These are phyloP conservation scores for Zasmidium angulare DNA, from an alignment of 2,329 filamentous ascomycete genomes.

Conservation along the genomic window DNA sequence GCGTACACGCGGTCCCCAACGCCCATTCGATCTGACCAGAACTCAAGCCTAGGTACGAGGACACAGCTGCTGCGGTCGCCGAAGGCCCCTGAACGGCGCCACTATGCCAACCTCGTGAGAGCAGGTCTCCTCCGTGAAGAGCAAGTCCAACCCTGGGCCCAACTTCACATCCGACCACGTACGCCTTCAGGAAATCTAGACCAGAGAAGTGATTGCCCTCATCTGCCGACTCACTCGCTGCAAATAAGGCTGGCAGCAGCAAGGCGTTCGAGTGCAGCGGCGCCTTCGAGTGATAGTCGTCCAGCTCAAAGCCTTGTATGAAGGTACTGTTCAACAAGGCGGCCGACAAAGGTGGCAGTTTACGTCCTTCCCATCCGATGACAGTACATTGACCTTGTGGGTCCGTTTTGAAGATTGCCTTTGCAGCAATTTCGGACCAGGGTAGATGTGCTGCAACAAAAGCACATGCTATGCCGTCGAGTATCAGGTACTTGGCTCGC, in stretches of 20 bases:
- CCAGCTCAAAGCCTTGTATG: constrained; percentile 11
- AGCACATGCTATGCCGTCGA: constrained; percentile 11
- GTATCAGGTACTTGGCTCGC: constrained; percentile 12
- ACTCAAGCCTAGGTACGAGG: constrained; percentile 4
- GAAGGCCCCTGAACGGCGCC: constrained; percentile 10
- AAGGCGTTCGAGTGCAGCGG: constrained; percentile 12
- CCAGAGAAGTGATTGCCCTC: constrained; percentile 2
- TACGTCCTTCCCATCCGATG: constrained; percentile 11
- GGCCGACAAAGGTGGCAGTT: constrained; percentile 6
- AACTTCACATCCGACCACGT: constrained; percentile 12
- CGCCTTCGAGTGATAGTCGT: constrained; percentile 12
- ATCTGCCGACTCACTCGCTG: constrained; percentile 5
- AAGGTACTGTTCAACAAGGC: constrained; percentile 12
- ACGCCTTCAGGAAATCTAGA: constrained; percentile 7
- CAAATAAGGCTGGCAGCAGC: constrained; percentile 8
- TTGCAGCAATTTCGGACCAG: constrained; percentile 12
- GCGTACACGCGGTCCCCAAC: constrained; percentile 10
- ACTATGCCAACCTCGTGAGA: constrained; percentile 12
- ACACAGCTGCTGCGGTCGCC: constrained; percentile 8
- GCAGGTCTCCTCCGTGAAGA: constrained; percentile 8
- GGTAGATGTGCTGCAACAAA: constrained; percentile 12
- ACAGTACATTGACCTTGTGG: constrained; percentile 10
- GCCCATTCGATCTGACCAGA: constrained; percentile 10
- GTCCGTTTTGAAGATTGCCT: constrained; percentile 12
- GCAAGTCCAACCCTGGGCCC: constrained; percentile 12